Evolutionary conservation across 441 rosid genomes (phyloP).

Genomic region (Lepidium campestre): DNA sequence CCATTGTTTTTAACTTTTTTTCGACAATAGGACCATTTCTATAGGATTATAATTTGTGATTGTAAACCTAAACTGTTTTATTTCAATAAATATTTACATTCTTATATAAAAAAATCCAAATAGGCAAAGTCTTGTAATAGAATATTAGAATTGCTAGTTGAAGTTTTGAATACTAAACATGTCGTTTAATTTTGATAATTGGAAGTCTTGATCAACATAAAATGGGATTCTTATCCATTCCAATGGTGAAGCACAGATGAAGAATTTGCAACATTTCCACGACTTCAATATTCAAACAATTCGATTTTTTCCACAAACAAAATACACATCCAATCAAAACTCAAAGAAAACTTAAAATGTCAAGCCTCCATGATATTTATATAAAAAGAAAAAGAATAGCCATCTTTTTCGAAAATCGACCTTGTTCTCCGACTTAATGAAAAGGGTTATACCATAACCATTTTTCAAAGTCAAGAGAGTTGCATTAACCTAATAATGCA

Average conservation of each 20-base stretch:
- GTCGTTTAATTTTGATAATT: too few species aligned
- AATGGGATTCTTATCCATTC: neutral
- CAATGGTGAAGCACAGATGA: neutral
- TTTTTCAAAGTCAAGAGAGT: neutral
- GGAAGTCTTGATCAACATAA: too few species aligned
- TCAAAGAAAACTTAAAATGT: neutral
- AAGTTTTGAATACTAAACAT: too few species aligned
- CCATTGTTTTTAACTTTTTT: too few species aligned
- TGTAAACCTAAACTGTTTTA: too few species aligned
- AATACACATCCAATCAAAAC: neutral
- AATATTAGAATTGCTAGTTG: too few species aligned
- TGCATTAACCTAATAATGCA: conserved; percentile 29
- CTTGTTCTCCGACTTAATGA: neutral
- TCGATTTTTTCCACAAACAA: neutral
- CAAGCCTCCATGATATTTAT: neutral
- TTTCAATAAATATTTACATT: too few species aligned
- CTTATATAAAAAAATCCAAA: too few species aligned
- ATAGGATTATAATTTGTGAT: too few species aligned
- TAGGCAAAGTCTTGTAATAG: too few species aligned
- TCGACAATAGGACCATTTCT: too few species aligned
- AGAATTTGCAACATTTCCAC: neutral
- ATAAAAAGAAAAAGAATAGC: neutral
- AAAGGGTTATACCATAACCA: neutral
- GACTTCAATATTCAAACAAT: neutral
- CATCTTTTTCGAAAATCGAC: neutral